A percentile compares a stretch with the other conserved stretches of the same genome.
Evolutionary conservation across 352 stramenopile species (phyloP).

Genomic region (Phytophthora multivora): DNA sequence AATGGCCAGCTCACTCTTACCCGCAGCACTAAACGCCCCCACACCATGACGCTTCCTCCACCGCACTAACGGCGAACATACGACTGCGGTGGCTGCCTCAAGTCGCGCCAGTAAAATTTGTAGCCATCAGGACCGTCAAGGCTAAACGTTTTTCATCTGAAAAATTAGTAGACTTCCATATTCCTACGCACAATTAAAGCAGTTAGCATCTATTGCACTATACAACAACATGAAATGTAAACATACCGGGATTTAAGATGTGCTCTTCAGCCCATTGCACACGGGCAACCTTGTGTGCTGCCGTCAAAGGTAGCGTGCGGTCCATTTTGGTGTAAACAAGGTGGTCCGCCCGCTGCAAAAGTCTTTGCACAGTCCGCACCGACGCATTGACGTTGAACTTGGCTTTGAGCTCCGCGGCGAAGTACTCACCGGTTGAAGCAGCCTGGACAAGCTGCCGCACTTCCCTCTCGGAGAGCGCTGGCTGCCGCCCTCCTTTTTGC

Average conservation of each 20-base stretch:
- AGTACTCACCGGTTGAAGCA: neutral
- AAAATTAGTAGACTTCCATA: slow-evolving; percentile 4
- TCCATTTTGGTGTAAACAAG: slow-evolving; percentile 16
- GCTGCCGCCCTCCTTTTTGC: neutral
- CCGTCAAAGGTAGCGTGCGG: neutral
- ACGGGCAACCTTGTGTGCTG: slow-evolving; percentile 1
- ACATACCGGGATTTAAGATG: no score
- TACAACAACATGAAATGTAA: no score
- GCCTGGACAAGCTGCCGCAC: neutral
- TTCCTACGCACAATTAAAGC: no score
- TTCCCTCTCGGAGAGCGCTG: slow-evolving; percentile 1
- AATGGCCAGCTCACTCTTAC: no score
- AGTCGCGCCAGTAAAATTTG: slow-evolving; percentile 3
- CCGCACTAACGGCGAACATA: neutral
- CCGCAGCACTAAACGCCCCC: no score
- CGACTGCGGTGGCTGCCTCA: neutral
- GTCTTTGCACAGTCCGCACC: neutral
- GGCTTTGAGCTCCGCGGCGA: slow-evolving; percentile 1
- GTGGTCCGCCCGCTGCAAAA: neutral
- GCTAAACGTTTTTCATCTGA: slow-evolving; percentile 4
- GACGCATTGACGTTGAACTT: neutral
- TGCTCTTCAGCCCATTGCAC: slow-evolving; percentile 2
- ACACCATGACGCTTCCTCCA: neutral
- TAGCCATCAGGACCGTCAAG: neutral
- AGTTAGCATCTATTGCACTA: no score